Evolutionary conservation across 345 rosid genomes (phyloP), one percentile per base, ranked within the genome.

Genomic region (Crucihimalaya himalaica): DNA sequence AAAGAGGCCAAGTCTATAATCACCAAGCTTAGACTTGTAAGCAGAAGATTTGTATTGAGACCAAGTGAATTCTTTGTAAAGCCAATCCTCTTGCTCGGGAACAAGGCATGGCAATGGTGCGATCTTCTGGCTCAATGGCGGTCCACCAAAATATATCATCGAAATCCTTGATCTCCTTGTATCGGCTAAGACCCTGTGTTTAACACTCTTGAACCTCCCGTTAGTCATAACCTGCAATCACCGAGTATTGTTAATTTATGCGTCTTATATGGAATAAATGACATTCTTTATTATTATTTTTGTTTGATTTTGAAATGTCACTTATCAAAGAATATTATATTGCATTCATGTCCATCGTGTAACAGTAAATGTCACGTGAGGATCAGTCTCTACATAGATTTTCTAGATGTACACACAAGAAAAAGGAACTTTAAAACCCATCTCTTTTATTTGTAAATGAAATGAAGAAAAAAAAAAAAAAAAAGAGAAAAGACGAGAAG

Each of bases 41-140:
- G 90, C 94, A 48, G 98, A 89, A 9, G 54, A 70, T 55, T 93
- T 93, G 80, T 87, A 94, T 35, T 94, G 93, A 53, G 51, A 60
- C 98, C 98, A 94, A 23, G 95, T 89, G 85, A 91, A 91, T 63
- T 89, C 97, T 43, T 82, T 78, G 83, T 94, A 94, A 80, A 87
- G 80, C 78, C 84, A 81, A 27, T 87, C 91, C 37, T 88, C 91
- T 23, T 80, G 87, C 47, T 83, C 75, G 43, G 76, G 84, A 73
- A 88, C 16, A 13, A 94, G 72, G 2, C 81, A 76, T 0, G 82
- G 72, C 5, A 91, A 62, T 52, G 98, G 87, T 3, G 81, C 81
- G 27, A 94, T 89, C 80, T 78, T 88, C 67, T 86, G 83, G 51
- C 31, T 67, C 74, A 85, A 65, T 16, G 95, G 81, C 20, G 98